Evolutionary conservation across 2,329 filamentous ascomycete species (phyloP), one percentile per base, ranked within the genome.

Genomic region (Tolypocladium inflatum): DNA sequence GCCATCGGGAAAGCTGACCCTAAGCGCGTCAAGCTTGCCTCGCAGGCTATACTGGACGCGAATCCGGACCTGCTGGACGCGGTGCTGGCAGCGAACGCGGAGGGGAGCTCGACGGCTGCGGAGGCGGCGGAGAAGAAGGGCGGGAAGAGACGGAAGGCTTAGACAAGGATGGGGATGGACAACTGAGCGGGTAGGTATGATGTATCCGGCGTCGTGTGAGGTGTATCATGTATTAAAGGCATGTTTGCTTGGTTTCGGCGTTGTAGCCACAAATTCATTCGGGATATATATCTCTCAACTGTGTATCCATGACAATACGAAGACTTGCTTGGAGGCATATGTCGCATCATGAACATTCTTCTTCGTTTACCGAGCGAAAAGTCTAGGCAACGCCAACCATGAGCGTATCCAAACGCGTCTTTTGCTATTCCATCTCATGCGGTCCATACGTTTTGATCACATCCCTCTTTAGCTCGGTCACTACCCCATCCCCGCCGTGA

Each of bases 1-100:
- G 69, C 81, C 38, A 80, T 93, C 61, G 89, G 86, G 55, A 79
- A 78, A 64, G 79, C 80, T 38, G 89, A 93, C 66, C 81, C 85
- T 42, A 81, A 82, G 70, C 78, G 80, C 58, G 78, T 78, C n/a
- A 68, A 66, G 60, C 63, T 68, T 43, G 67, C 70, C 3, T 66
- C 73, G 7, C 68, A 73, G 55, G 69, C 74, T 35, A 65, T 75
- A 41, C 61, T 74, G 9, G 70, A 74, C 37, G 71, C 73, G 35
- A 74, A 74, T 55, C 68, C 79, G 1, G 77, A 78, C 43, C 72
- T 83, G 52, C 70, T 85, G 58, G 76, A 80, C 58, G 78, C 78
- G 13, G 64, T 80, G 55, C 65, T 79, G 23, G 73, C 74, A 7
- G 72, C 73, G 15, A 70, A 70, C 30, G 59, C 65, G 2, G 65